Evolutionary conservation across 305 asterid genomes (phyloP), one percentile per base, ranked within the genome.

Genomic region (Fraxinus sp.): DNA sequence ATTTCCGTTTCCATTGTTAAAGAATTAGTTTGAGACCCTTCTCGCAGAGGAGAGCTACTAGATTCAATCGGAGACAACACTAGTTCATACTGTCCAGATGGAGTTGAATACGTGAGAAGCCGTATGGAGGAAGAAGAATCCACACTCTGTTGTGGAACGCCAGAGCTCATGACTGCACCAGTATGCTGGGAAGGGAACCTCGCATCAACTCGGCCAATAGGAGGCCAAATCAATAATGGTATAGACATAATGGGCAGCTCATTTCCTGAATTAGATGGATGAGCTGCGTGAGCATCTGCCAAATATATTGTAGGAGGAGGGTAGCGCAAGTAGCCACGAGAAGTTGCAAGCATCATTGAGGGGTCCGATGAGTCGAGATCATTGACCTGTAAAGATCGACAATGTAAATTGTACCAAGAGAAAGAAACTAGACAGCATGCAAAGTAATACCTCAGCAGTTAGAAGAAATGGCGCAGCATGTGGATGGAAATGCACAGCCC

Each of bases 401-500:
- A 75, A 55, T 62, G 68, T 80, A 78, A 83, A 87, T 78, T 26
- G 71, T 52, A 55, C 24, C 59, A 35, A 76, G 16, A 74, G 86
- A 70, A 59, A 83, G 84, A 26, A 22, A 62, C 72, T 55, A 41
- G 79, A 83, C 35, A 88, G 76, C 83, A 83, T 76, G 80, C 76
- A 82, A 79, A 84, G 5, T 79, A 80, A 80, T 90, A 97, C 99
- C 98, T 97, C 99, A 64, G 98, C 98, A 82, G 98, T 94, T 82
- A 97, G 88, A 86, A 97, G 98, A 86, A 93, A 93, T 55, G 98
- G 98, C 18, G 98, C 98, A 76, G 89, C 97, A 85, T 91, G 91
- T 8, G 99, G 99, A 79, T 93, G 99, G 88, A 94, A 96, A 91
- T 96, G 98, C 82, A 96, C 98, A 68, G 98, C 99, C 78, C 98